A percentile compares a stretch with the other conserved stretches of the same genome.
These are phyloP conservation scores for Penicillium simplicissimum DNA, from an alignment of 495 filamentous ascomycete genomes.

Conservation along the genomic window DNA sequence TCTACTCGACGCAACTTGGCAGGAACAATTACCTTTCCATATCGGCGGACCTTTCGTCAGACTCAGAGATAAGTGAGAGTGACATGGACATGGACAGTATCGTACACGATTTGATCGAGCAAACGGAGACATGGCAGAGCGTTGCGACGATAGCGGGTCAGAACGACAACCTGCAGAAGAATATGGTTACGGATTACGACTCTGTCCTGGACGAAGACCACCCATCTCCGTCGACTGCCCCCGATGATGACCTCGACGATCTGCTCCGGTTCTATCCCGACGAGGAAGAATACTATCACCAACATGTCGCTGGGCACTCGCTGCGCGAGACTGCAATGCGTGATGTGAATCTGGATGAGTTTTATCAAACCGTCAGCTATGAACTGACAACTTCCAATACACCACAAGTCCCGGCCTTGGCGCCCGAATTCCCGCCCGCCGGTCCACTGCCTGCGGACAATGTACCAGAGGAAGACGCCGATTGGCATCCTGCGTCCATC, in stretches of 20 bases:
- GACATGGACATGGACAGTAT: constrained; percentile 24
- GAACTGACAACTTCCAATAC: constrained; percentile 21
- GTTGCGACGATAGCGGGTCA: constrained; percentile 26
- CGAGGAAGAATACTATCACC: constrained; percentile 28
- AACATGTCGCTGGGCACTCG: constrained; percentile 7
- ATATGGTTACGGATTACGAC: constrained; percentile 36
- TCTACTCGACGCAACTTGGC: constrained; percentile 28
- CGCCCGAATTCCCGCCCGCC: constrained; percentile 1
- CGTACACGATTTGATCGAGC: constrained; percentile 26
- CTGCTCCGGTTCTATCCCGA: constrained; percentile 41
- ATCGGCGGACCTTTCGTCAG: constrained; percentile 16
- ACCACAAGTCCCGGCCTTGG: constrained; percentile 6
- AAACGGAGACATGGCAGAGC: constrained; percentile 15
- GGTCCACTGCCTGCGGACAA: constrained; percentile 1
- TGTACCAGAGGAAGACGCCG: constrained; percentile 13
- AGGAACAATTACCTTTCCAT: constrained; percentile 25
- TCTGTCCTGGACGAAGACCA: constrained; percentile 17
- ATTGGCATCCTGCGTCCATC: constrained; percentile 32
- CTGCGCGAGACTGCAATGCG: constrained; percentile 13
- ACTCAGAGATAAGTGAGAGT: constrained; percentile 4
- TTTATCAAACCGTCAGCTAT: constrained; percentile 32
- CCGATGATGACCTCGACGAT: constrained; percentile 38
- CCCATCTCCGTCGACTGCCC: constrained; percentile 13
- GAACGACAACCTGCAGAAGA: constrained; percentile 23
- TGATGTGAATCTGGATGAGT: constrained; percentile 40